These are phyloP conservation scores for Hypericum androsaemum DNA, from an alignment of 345 rosid species.

Conservation along the genomic window DNA sequence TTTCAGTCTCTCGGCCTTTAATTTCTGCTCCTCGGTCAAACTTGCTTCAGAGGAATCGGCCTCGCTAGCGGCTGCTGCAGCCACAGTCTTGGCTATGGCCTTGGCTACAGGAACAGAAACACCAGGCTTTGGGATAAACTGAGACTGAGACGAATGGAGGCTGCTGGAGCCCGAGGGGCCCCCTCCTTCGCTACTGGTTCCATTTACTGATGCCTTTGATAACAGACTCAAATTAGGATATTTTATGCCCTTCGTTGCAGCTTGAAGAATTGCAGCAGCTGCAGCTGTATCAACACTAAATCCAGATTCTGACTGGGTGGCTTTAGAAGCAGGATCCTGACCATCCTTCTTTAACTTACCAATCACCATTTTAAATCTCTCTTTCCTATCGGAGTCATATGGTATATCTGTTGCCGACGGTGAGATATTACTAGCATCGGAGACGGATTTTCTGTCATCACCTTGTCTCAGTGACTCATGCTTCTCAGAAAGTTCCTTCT, in stretches of 20 bases:
- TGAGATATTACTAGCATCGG: conserved; percentile 32
- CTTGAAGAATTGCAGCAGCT: conserved; percentile 92
- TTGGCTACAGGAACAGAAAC: conserved; percentile 36
- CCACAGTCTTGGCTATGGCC: conserved; percentile 38
- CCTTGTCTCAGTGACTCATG: conserved; percentile 24
- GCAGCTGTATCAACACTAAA: conserved; percentile 65
- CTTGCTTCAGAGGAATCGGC: conserved; percentile 63
- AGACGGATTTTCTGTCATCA: conserved; percentile 35
- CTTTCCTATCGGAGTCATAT: conserved; percentile 56
- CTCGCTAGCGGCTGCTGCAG: conserved; percentile 48
- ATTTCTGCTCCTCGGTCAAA: conserved; percentile 63
- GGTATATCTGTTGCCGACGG: conserved; percentile 47
- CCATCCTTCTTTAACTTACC: conserved; percentile 58
- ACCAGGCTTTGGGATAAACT: conserved; percentile 20
- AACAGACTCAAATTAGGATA: conserved; percentile 54
- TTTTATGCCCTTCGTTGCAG: conserved; percentile 74
- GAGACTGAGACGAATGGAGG: conserved; percentile 21
- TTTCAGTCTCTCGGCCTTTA: conserved; percentile 87
- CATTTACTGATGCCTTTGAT: conserved; percentile 26
- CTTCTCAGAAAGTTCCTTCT: conserved; percentile 30
- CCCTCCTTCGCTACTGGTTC: conserved; percentile 34
- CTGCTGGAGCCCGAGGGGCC: conserved; percentile 11
- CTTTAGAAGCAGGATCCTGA: conserved; percentile 42
- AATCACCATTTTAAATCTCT: conserved; percentile 67
- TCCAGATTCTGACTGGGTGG: conserved; percentile 36